Percentiles rank a stretch among this genome's conserved stretches.
These are phyloP conservation scores for Saccharomycopsis sp. DNA, from an alignment of 805 yeast species.

Conservation along the genomic window DNA sequence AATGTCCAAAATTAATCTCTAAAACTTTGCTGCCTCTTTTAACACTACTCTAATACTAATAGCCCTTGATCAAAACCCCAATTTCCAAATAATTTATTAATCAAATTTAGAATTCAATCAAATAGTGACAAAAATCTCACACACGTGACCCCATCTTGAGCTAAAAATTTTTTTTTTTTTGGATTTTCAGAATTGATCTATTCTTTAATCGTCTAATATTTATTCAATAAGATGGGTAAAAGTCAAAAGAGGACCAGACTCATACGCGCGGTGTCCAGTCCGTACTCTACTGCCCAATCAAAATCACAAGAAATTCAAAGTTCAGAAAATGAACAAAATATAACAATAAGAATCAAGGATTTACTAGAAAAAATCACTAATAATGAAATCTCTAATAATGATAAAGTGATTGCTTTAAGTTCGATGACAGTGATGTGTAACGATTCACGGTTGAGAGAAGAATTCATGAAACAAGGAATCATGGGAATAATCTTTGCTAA, in stretches of 20 bases:
- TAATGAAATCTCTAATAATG: not conserved
- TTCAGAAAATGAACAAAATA: not conserved
- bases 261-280: slow-evolving; percentile 3
- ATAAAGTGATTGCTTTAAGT: slow-evolving; percentile 3
- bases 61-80: too few species aligned
- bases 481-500: slow-evolving; percentile 4
- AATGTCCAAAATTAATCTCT: too few species aligned
- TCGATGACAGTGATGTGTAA: slow-evolving; percentile 13
- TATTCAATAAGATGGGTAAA: slow-evolving; percentile 16
- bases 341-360: not conserved
- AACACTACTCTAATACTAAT: too few species aligned
- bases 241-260: slow-evolving; percentile 13
- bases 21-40: too few species aligned
- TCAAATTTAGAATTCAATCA: too few species aligned
- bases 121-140: too few species aligned
- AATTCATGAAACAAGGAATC: slow-evolving; percentile 12
- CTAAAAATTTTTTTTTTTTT: too few species aligned
- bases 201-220: too few species aligned
- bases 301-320: not conserved
- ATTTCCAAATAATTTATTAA: too few species aligned
- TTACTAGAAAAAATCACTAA: slow-evolving; percentile 1
- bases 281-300: not conserved
- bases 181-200: too few species aligned
- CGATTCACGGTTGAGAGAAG: slow-evolving; percentile 19
- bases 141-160: too few species aligned